Percentiles rank a stretch among this genome's conserved stretches.
Conservation (phyloP, 768 basidiomycete species). For the Boletus edulis region DNA sequence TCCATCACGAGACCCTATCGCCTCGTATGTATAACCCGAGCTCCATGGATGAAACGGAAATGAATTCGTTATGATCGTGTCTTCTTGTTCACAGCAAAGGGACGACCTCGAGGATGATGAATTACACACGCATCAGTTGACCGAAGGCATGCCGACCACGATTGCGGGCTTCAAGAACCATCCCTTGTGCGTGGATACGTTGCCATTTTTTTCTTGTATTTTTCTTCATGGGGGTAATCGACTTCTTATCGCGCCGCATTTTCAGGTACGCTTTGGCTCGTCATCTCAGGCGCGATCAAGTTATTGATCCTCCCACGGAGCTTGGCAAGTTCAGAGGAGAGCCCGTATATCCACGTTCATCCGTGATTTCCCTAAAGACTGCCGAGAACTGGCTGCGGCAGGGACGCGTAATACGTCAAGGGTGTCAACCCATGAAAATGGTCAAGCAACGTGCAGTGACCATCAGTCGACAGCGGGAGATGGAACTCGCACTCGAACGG, state of each 20-base stretch:
- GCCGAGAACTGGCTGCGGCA: constrained; percentile 94
- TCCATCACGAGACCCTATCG: constrained; percentile 73
- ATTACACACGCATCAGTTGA: constrained; percentile 68
- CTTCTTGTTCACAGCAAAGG: constrained; percentile 56
- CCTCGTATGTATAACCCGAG: constrained; percentile 52
- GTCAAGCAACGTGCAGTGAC: constrained; percentile 85
- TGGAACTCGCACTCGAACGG: constrained; percentile 53
- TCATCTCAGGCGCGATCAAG: constrained; percentile 86
- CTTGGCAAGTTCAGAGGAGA: constrained; percentile 93
- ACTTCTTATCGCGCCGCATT: constrained; percentile 1
- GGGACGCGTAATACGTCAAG: constrained; percentile 69
- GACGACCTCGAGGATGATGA: constrained; percentile 94
- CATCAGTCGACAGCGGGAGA: constrained; percentile 70
- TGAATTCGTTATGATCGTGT: constrained; percentile 10
- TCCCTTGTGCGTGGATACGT: constrained; percentile 55
- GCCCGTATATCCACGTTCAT: constrained; percentile 82
- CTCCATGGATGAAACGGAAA: constrained; percentile 19
- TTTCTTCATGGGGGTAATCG: background rate
- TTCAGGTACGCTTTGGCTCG: constrained; percentile 78
- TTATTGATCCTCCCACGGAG: constrained; percentile 76
- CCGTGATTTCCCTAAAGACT: constrained; percentile 84
- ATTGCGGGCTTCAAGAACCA: constrained; percentile 95
- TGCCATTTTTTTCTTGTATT: background rate
- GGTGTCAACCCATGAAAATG: constrained; percentile 85
- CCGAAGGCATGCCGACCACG: constrained; percentile 91